Evolutionary conservation across 352 stramenopile genomes (phyloP).

Genomic region (Phytophthora sansomeana): DNA sequence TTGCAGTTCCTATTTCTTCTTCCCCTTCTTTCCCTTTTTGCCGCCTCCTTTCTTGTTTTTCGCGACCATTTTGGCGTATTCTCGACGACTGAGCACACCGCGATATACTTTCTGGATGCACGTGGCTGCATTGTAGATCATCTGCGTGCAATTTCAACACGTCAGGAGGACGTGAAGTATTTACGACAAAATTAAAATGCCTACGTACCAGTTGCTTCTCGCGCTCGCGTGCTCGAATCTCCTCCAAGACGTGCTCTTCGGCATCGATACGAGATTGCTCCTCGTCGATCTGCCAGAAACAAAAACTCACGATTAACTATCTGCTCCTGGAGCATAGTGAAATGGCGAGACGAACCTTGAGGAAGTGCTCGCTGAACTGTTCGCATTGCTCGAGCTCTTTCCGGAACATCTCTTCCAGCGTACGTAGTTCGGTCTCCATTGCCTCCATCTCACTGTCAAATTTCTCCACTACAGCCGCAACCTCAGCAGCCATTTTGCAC

Average conservation of each 20-base stretch:
- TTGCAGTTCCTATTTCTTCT: slow-evolving; percentile 34
- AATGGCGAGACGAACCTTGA: slow-evolving; percentile 50
- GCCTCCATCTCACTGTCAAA: slow-evolving; percentile 81
- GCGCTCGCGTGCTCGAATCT: slow-evolving; percentile 72
- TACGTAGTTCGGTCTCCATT: slow-evolving; percentile 63
- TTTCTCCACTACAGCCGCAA: slow-evolving; percentile 74
- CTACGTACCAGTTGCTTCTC: slow-evolving; percentile 75
- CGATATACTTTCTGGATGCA: slow-evolving; percentile 88
- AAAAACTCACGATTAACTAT: not conserved
- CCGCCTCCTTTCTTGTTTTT: slow-evolving; percentile 86
- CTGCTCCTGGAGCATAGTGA: not conserved
- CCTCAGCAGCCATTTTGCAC: slow-evolving; percentile 79
- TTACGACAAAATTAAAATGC: not conserved
- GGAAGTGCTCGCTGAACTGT: slow-evolving; percentile 86
- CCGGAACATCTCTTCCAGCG: slow-evolving; percentile 51
- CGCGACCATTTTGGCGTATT: slow-evolving; percentile 77
- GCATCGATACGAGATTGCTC: slow-evolving; percentile 86
- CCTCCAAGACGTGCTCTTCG: slow-evolving; percentile 77
- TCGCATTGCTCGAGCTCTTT: slow-evolving; percentile 65
- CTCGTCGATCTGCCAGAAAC: slow-evolving; percentile 68
- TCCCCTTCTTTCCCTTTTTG: slow-evolving; percentile 58
- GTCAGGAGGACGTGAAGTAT: not conserved
- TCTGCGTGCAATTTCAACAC: slow-evolving; percentile 38
- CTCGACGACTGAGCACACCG: slow-evolving; percentile 63
- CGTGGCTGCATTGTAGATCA: slow-evolving; percentile 75